phyloP scores from a whole-genome alignment of 2,329 filamentous ascomycete genomes.

The Sclerotinia minor region DNA sequence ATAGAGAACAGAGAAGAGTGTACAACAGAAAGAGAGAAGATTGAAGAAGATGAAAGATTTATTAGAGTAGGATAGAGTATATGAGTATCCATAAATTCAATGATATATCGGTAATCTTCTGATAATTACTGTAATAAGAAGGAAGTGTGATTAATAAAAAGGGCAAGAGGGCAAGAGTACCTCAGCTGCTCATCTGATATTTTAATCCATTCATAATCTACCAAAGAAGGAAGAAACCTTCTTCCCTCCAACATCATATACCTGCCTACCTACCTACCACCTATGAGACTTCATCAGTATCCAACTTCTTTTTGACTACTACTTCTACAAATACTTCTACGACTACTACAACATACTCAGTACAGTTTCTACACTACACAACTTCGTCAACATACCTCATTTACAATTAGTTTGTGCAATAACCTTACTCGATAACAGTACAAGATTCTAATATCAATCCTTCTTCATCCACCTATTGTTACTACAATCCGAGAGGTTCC shows the following conservation, averaged over 20 bases:
- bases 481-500: neutral
- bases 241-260: neutral
- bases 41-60: neutral
- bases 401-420: neutral
- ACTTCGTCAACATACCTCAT: neutral
- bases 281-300: neutral
- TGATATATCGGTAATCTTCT: neutral
- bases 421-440: neutral
- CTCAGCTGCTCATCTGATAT: conserved; percentile 10
- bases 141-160: conserved; percentile 1
- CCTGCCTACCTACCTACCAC: neutral
- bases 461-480: neutral
- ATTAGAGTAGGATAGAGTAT: neutral
- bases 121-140: neutral
- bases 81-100: neutral
- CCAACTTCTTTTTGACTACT: neutral
- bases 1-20: neutral
- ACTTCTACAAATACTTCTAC: neutral
- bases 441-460: neutral
- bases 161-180: neutral
- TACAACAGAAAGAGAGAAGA: neutral
- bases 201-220: neutral
- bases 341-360: neutral
- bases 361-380: conserved; percentile 15
- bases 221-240: conserved; percentile 1